A percentile compares a stretch with the other conserved stretches of the same genome.
Conservation (phyloP, 768 basidiomycete species). For the Amanita fuliginea region DNA sequence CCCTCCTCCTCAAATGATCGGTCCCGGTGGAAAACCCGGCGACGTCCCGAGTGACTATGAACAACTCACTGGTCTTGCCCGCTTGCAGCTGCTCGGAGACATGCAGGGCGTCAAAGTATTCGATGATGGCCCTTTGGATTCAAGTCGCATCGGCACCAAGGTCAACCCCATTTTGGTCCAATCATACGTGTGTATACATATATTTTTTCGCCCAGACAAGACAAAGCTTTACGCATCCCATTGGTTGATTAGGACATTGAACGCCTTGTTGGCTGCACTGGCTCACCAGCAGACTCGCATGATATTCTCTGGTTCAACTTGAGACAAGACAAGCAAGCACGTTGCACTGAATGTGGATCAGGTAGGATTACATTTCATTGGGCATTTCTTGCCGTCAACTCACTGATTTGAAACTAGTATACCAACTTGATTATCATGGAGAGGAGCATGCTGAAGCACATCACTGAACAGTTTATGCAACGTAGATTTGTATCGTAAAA, state of each 20-base stretch:
- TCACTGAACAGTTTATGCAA: slow-evolving; percentile 22
- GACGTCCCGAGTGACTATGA: slow-evolving; percentile 75
- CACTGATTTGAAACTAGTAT: slow-evolving; percentile 32
- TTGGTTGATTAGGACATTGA: slow-evolving; percentile 47
- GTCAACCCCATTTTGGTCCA: slow-evolving; percentile 80
- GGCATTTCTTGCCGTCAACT: not conserved
- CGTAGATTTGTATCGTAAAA: not conserved
- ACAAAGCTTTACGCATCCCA: not conserved
- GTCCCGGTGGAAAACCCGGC: slow-evolving; percentile 61
- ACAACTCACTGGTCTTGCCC: slow-evolving; percentile 95
- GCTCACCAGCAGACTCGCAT: slow-evolving; percentile 90
- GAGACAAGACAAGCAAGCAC: slow-evolving; percentile 51
- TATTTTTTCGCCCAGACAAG: slow-evolving; percentile 2
- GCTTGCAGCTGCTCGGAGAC: slow-evolving; percentile 85
- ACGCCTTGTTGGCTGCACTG: slow-evolving; percentile 91
- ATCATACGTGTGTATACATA: slow-evolving; percentile 65
- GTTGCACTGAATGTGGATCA: slow-evolving; percentile 92
- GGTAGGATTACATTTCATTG: slow-evolving; percentile 36
- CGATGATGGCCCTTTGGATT: slow-evolving; percentile 75
- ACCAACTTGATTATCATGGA: slow-evolving; percentile 65
- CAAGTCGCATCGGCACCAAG: slow-evolving; percentile 80
- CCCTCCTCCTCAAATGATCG: slow-evolving; percentile 56
- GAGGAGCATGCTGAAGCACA: slow-evolving; percentile 38
- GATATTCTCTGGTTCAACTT: slow-evolving; percentile 81
- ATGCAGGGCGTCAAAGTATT: slow-evolving; percentile 85